Base-by-base conservation (phyloP, 164 flowering plant species). In the Magnolia changhungtana region DNA sequence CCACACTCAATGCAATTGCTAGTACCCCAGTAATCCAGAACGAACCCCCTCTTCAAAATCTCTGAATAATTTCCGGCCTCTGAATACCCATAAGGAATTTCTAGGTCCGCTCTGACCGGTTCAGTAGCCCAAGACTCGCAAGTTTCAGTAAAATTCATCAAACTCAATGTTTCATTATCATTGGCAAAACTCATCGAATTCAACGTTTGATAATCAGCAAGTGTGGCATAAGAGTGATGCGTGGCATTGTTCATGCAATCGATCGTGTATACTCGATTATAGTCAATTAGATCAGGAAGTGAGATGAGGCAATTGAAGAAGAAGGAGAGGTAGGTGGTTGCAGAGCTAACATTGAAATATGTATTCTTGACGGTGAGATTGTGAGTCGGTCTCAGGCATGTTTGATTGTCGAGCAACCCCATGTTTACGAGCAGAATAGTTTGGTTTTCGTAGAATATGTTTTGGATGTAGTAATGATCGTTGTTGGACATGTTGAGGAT, bases 1-100 rank as follows among this genome's bases (percentile, higher is more conserved):
- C 51, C 67, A 78, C 95, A 91, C 27, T 7, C 55, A 31, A 51
- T 77, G 79, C 95, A 91, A 29, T 83, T 66, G 51, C 70, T 77
- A 0, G 83, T 85, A 6, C 1, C 78, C 89, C 90, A 88, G 2
- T 27, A 27, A 27, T 82, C 51, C 83, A 91, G 24, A 77, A 50
- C 20, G 71, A 91, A 83, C 65, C 95, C 92, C 19, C 80, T 79
- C 16, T 65, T 76, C 82, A 88, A 19, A 24, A 83, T 50, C 21
- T 71, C 74, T 51, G 13, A 0, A 71, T 75, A 78, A 2, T 63
- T 81, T 8, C 11, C 18, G 61, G 8, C 18, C 18, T 8, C 45
- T 5, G 11, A 83, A 55, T 14, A 4, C 2, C 61, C 61, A 55
- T 10, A 8, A 10, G 0, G 13, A 55, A 2, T 0, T 55, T 37